phyloP scores from a whole-genome alignment of 306 rosid genomes.

The Quercus rubra region DNA sequence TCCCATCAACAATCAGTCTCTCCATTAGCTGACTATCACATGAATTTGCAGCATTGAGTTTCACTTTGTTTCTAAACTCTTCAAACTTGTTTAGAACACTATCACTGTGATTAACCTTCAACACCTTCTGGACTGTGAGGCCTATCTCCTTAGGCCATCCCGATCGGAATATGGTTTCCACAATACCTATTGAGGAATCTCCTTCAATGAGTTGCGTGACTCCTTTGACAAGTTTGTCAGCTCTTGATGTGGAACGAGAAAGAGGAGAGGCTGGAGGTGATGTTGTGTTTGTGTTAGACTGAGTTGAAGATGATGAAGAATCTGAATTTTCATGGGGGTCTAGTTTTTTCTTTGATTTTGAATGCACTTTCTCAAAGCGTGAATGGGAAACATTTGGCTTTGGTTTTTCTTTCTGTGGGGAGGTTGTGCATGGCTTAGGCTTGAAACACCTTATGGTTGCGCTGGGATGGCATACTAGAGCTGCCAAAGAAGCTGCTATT shows the following conservation, averaged over 20 bases:
- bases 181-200: not conserved
- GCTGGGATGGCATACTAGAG: constrained; percentile 24
- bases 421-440: not conserved
- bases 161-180: not conserved
- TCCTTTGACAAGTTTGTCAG: not conserved
- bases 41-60: not conserved
- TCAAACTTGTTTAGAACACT: not conserved
- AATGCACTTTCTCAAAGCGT: not conserved
- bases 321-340: not conserved
- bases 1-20: constrained; percentile 18
- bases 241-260: not conserved
- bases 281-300: no score
- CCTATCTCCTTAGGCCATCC: constrained; percentile 10
- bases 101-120: constrained; percentile 15
- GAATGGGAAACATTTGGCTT: not conserved
- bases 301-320: not conserved
- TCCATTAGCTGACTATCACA: not conserved
- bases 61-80: constrained; percentile 2
- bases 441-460: constrained; percentile 23
- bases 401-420: not conserved
- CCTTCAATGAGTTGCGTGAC: not conserved
- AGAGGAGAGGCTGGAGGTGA: no score
- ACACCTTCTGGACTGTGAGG: constrained; percentile 7
- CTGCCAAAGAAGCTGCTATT: constrained; percentile 22
- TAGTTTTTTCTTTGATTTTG: constrained; percentile 1